Evolutionary conservation across 2,329 filamentous ascomycete genomes (phyloP).

Genomic region (Cytospora chrysosperma): DNA sequence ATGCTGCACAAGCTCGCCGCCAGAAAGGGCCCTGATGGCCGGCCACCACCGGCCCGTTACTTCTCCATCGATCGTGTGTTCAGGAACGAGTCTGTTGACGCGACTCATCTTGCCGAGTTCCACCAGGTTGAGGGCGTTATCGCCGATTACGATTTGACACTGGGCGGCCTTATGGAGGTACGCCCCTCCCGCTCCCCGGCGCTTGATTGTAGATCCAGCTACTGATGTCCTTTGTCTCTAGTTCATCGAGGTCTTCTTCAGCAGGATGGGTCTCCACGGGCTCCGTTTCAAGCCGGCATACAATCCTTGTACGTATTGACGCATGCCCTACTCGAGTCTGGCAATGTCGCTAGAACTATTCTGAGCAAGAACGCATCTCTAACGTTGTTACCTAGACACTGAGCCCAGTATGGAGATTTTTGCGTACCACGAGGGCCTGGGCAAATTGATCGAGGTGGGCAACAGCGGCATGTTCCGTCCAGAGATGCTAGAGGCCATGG

Average conservation of each 20-base stretch:
- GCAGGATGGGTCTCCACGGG: conserved; percentile 83
- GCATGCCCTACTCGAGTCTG: conserved; percentile 35
- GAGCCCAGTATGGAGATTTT: conserved; percentile 99
- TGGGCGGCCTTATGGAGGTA: conserved; percentile 76
- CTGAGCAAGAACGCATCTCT: conserved; percentile 41
- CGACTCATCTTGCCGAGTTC: conserved; percentile 95
- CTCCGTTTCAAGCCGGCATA: conserved; percentile 97
- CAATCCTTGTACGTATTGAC: conserved; percentile 59
- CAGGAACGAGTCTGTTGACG: conserved; percentile 93
- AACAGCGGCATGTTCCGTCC: conserved; percentile 99
- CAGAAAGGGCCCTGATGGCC: conserved; percentile 70
- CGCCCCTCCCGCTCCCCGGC: neutral
- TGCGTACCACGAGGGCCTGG: conserved; percentile 84
- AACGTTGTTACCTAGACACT: conserved; percentile 57
- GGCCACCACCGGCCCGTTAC: conserved; percentile 74
- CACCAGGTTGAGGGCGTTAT: conserved; percentile 99
- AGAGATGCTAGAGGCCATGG: conserved; percentile 96
- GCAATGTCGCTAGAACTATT: too few relatives aligned
- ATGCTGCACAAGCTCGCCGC: conserved; percentile 88
- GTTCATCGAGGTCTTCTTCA: conserved; percentile 94
- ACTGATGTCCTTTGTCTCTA: conserved; percentile 36
- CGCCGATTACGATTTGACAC: conserved; percentile 88
- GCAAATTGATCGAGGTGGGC: conserved; percentile 94
- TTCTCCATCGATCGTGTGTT: conserved; percentile 99
- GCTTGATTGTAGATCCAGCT: conserved; percentile 53